Percentiles rank a stretch among this genome's conserved stretches.
Conservation (phyloP, 495 filamentous ascomycete genomes). For the Penicillium antarcticum region DNA sequence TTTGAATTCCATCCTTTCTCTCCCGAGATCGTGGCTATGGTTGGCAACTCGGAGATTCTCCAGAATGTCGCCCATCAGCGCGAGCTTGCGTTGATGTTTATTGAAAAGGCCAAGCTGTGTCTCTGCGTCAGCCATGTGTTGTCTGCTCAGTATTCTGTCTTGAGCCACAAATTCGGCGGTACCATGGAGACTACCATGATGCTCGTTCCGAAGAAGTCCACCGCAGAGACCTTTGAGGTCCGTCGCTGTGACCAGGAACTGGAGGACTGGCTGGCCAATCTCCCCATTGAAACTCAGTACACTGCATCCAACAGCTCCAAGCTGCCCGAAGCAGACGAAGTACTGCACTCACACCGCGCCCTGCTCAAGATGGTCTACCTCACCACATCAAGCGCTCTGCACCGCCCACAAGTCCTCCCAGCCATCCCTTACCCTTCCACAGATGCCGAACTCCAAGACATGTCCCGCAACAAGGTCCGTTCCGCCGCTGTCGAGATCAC, state of each 20-base stretch:
- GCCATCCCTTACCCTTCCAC: slow-evolving; percentile 59
- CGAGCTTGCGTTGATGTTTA: slow-evolving; percentile 79
- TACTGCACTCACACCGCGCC: slow-evolving; percentile 69
- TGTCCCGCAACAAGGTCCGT: slow-evolving; percentile 73
- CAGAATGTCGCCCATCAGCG: slow-evolving; percentile 63
- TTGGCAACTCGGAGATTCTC: slow-evolving; percentile 61
- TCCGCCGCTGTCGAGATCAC: slow-evolving; percentile 79
- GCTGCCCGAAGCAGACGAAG: slow-evolving; percentile 48
- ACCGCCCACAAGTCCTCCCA: slow-evolving; percentile 82
- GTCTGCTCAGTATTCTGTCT: slow-evolving; percentile 81
- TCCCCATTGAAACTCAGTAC: slow-evolving; percentile 67
- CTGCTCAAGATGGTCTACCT: slow-evolving; percentile 87
- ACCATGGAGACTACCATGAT: slow-evolving; percentile 82
- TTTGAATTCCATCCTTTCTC: slow-evolving; percentile 72
- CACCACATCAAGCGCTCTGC: slow-evolving; percentile 81
- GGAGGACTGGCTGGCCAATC: slow-evolving; percentile 63
- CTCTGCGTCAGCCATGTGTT: slow-evolving; percentile 81
- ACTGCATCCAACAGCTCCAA: slow-evolving; percentile 39
- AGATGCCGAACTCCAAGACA: slow-evolving; percentile 65
- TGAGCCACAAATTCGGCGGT: slow-evolving; percentile 74
- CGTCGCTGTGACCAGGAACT: slow-evolving; percentile 70
- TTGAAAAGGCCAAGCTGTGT: slow-evolving; percentile 88
- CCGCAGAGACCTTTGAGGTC: slow-evolving; percentile 71
- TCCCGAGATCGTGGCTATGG: slow-evolving; percentile 61
- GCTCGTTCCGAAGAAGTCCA: slow-evolving; percentile 81